Evolutionary conservation across 225 moss, liverwort and hornwort species (phyloP), one percentile per base, ranked within the genome.

Genomic region (Pseudisothecium myosuroides): DNA sequence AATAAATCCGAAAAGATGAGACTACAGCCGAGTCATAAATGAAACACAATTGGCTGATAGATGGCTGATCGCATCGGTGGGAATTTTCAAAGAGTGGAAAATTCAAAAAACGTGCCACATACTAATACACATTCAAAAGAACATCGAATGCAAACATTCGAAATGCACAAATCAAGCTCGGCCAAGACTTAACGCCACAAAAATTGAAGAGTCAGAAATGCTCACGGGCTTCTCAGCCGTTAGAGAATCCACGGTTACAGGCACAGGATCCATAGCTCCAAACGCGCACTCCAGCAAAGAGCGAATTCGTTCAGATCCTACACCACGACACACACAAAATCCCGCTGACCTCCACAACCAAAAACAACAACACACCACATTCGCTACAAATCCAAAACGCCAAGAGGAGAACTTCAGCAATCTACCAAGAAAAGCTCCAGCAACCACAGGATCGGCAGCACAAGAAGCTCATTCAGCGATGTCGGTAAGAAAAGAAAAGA

Each of bases 171-270:
- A 80, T n/a, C 68, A 55, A 63, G 54, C 39, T 50, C 41, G 36
- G 49, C 21, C 52, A 64, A 80, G 17, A 60, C 10, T 59, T 83
- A 9, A 31, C 36, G 66, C 54, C 54, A 74, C 82, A 55, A 28
- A 55, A 81, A 34, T 39, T 32, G 56, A 37, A 83, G 54, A 27
- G 37, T 24, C 24, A 86, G 56, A 81, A 72, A 60, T 43, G 69
- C 91, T 88, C 76, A 93, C 91, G 11, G 91, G 93, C 88, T 83
- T 90, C 37, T 21, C 65, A 77, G 83, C 29, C 54, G 54, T 23
- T 26, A 20, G 56, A 84, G 84, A 56, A 23, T 83, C 75, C 83
- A 54, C 41, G 34, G 66, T 14, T 14, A 39, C 37, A 89, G 85
- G 80, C 41, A 56, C 88, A 66, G 45, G 19, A 65, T 71, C 83